A percentile compares a stretch with the other conserved stretches of the same genome.
Evolutionary conservation across 2,329 filamentous ascomycete genomes (phyloP).

Genomic region (Diaporthe aspalathi): DNA sequence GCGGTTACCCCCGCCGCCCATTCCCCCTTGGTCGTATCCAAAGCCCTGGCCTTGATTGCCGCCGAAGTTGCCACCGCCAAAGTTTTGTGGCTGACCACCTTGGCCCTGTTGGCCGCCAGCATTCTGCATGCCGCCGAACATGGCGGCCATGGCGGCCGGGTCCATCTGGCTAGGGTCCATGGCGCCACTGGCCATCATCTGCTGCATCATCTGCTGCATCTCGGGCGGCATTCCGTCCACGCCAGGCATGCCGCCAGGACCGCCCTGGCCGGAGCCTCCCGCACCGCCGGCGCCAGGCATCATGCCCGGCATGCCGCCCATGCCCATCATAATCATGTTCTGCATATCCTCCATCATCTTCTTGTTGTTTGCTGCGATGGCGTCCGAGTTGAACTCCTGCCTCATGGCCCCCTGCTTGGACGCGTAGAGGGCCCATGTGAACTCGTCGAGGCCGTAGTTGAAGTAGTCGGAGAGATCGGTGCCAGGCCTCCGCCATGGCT

Average conservation of each 20-base stretch:
- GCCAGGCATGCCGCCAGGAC: conserved; percentile 58
- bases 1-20: conserved; percentile 53
- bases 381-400: conserved; percentile 77
- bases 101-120: conserved; percentile 56
- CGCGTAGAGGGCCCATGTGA: conserved; percentile 96
- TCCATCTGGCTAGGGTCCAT: conserved; percentile 77
- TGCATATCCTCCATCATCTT: conserved; percentile 82
- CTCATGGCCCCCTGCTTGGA: conserved; percentile 85
- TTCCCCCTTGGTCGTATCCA: conserved; percentile 58
- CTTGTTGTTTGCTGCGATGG: conserved; percentile 74
- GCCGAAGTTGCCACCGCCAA: conserved; percentile 62
- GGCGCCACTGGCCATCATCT: conserved; percentile 71
- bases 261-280: conserved; percentile 41
- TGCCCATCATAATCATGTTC: conserved; percentile 73
- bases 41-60: conserved; percentile 65
- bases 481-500: conserved; percentile 94
- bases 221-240: conserved; percentile 75
- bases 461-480: conserved; percentile 97
- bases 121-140: conserved; percentile 70
- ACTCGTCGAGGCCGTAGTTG: conserved; percentile 99
- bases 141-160: conserved; percentile 65
- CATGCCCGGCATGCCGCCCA: conserved; percentile 53
- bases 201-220: conserved; percentile 77
- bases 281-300: conserved; percentile 47
- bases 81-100: conserved; percentile 63